Conservation (phyloP, 768 basidiomycete genomes). For the Lanmaoa rubissima region DNA sequence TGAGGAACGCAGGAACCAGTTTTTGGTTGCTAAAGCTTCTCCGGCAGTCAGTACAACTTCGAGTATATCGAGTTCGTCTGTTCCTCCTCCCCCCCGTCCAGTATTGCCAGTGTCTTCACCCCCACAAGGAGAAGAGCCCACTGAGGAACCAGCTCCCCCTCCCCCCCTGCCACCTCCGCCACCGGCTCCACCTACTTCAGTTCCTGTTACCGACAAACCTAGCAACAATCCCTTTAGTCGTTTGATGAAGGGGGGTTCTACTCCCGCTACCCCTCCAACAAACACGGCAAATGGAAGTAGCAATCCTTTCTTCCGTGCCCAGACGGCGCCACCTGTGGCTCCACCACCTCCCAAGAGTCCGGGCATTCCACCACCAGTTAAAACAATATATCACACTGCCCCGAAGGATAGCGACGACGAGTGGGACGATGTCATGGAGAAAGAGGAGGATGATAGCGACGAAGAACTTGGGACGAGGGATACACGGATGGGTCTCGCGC, state of each 20-base stretch:
- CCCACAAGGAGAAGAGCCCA: constrained; percentile 10
- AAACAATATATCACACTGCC: constrained; percentile 60
- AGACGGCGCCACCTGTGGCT: constrained; percentile 40
- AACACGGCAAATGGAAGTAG: constrained; percentile 44
- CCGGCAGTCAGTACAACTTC: constrained; percentile 29
- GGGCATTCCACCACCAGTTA: constrained; percentile 45
- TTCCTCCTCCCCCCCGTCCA: constrained; percentile 37
- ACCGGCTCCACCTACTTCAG: constrained; percentile 26
- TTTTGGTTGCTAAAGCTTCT: constrained; percentile 39
- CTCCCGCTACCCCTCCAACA: constrained; percentile 21
- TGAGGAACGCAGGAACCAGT: constrained; percentile 31
- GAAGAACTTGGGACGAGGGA: constrained; percentile 72
- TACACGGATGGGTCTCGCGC: constrained; percentile 69
- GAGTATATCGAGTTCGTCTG: constrained; percentile 30
- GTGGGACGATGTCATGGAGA: constrained; percentile 83
- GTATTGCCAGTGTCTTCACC: constrained; percentile 29
- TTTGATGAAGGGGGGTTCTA: constrained; percentile 46
- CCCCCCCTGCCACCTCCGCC: constrained; percentile 34
- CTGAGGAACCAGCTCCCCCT: constrained; percentile 29
- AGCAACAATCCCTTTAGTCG: constrained; percentile 82
- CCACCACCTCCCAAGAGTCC: constrained; percentile 38
- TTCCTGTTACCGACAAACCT: constrained; percentile 44
- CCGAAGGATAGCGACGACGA: constrained; percentile 65
- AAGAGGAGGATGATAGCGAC: constrained; percentile 67
- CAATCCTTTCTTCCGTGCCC: constrained; percentile 74